These are phyloP conservation scores for Ascodesmis nigricans DNA, from an alignment of 495 filamentous ascomycete genomes.

Conservation along the genomic window DNA sequence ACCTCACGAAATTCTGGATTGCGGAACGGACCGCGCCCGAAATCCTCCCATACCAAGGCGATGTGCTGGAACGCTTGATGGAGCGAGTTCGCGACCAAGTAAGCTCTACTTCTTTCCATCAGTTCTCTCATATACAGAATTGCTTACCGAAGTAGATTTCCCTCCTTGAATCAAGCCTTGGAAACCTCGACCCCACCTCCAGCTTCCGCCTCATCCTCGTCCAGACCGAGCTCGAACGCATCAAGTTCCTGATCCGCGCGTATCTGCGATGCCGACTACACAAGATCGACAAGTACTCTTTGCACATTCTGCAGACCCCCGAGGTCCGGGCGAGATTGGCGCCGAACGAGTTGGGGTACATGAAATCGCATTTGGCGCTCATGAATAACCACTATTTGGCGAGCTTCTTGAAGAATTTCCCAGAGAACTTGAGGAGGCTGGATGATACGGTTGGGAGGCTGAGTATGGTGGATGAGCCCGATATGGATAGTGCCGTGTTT, in stretches of 20 bases:
- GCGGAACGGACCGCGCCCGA: constrained; percentile 77
- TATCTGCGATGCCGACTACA: constrained; percentile 64
- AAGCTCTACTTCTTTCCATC: too few relatives aligned
- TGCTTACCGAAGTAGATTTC: constrained; percentile 38
- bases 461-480: constrained; percentile 78
- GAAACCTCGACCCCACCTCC: constrained; percentile 58
- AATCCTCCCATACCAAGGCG: constrained; percentile 43
- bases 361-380: constrained; percentile 58
- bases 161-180: constrained; percentile 53
- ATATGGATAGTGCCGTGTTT: constrained; percentile 63
- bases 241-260: constrained; percentile 73
- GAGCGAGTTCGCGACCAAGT: constrained; percentile 49
- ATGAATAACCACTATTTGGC: constrained; percentile 60
- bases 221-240: constrained; percentile 86
- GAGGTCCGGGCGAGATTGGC: constrained; percentile 36
- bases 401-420: constrained; percentile 65
- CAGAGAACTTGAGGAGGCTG: constrained; percentile 47
- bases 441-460: constrained; percentile 79
- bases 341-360: constrained; percentile 48
- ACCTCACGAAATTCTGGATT: constrained; percentile 77
- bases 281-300: constrained; percentile 57
- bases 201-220: constrained; percentile 87
- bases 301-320: constrained; percentile 35
- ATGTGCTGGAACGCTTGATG: constrained; percentile 55
- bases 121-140: too few relatives aligned